phyloP scores from a whole-genome alignment of 1,139 yeast species.

The Candida anutae region DNA sequence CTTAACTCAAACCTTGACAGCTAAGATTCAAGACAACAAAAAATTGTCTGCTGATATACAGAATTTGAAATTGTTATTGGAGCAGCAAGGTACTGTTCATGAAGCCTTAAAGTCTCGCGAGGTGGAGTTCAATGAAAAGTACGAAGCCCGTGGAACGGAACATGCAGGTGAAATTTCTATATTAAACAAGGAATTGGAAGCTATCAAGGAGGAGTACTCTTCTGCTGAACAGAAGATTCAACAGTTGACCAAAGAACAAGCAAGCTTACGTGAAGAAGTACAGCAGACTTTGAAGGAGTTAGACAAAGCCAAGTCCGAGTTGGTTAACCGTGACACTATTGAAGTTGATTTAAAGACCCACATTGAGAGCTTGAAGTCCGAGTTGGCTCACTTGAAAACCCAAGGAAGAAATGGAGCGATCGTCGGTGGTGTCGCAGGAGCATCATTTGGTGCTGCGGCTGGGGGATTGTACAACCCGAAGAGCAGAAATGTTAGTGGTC shows the following conservation, averaged over 20 bases:
- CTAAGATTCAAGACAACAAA: conserved; percentile 76
- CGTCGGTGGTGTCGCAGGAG: conserved; percentile 3
- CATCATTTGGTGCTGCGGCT: conserved; percentile 5
- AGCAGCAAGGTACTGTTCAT: conserved; percentile 52
- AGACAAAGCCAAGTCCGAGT: conserved; percentile 51
- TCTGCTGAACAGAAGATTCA: conserved; percentile 58
- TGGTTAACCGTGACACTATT: conserved; percentile 57
- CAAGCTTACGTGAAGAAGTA: conserved; percentile 56
- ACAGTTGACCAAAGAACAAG: conserved; percentile 58
- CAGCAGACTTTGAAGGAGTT: conserved; percentile 55
- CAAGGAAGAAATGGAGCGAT: conserved; percentile 11
- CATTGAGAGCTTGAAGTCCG: conserved; percentile 62
- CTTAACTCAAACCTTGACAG: conserved; percentile 74
- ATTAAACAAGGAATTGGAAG: conserved; percentile 50
- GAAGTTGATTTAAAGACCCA: conserved; percentile 65
- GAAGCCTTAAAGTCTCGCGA: conserved; percentile 50
- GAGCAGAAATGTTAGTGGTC: conserved; percentile 20
- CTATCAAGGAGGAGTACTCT: conserved; percentile 52
- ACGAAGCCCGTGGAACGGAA: conserved; percentile 36
- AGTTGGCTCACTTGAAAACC: conserved; percentile 46
- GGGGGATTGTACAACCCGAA: conserved; percentile 15
- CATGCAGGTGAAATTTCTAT: conserved; percentile 45
- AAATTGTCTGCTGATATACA: conserved; percentile 57
- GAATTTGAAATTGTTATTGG: conserved; percentile 44
- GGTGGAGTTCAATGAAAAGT: conserved; percentile 41